Evolutionary conservation across 2,329 filamentous ascomycete genomes (phyloP).

Genomic region (Fusarium buharicum): DNA sequence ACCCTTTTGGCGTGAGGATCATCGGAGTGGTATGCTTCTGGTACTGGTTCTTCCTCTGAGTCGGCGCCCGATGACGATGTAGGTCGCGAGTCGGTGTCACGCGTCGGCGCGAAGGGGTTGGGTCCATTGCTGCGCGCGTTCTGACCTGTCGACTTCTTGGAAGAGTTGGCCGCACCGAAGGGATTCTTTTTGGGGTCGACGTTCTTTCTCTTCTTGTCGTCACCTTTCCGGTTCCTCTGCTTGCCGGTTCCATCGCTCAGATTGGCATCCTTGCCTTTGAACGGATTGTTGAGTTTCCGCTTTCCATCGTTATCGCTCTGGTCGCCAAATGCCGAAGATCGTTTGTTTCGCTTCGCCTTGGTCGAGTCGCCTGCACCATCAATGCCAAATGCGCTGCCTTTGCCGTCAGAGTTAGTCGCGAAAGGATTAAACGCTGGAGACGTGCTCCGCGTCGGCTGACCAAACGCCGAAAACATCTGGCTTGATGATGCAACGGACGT

Average conservation of each 20-base stretch:
- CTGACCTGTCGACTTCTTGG: slow-evolving; percentile 27
- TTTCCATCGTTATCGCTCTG: slow-evolving; percentile 46
- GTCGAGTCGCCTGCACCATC: slow-evolving; percentile 46
- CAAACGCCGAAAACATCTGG: slow-evolving; percentile 54
- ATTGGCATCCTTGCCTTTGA: slow-evolving; percentile 43
- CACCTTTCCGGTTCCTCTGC: slow-evolving; percentile 36
- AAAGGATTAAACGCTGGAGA: slow-evolving; percentile 52
- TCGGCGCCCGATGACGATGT: slow-evolving; percentile 42
- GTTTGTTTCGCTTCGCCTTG: slow-evolving; percentile 44
- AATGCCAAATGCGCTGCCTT: slow-evolving; percentile 48
- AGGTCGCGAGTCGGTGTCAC: slow-evolving; percentile 39
- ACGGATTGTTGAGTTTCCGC: slow-evolving; percentile 43
- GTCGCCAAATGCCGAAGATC: slow-evolving; percentile 39
- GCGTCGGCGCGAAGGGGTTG: slow-evolving; percentile 36
- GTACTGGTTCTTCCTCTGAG: slow-evolving; percentile 31
- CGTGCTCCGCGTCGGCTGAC: slow-evolving; percentile 50
- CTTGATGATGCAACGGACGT: slow-evolving; percentile 55
- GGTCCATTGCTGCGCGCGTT: slow-evolving; percentile 35
- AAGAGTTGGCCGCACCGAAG: slow-evolving; percentile 12
- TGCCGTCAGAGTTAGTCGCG: slow-evolving; percentile 42
- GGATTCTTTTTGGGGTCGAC: slow-evolving; percentile 33
- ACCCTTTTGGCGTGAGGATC: slow-evolving; percentile 62
- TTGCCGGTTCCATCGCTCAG: slow-evolving; percentile 43
- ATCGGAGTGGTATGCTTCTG: slow-evolving; percentile 41
- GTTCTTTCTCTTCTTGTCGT: slow-evolving; percentile 44